Conservation (phyloP, 139 green algal species). For the Penium margaritaceum region DNA sequence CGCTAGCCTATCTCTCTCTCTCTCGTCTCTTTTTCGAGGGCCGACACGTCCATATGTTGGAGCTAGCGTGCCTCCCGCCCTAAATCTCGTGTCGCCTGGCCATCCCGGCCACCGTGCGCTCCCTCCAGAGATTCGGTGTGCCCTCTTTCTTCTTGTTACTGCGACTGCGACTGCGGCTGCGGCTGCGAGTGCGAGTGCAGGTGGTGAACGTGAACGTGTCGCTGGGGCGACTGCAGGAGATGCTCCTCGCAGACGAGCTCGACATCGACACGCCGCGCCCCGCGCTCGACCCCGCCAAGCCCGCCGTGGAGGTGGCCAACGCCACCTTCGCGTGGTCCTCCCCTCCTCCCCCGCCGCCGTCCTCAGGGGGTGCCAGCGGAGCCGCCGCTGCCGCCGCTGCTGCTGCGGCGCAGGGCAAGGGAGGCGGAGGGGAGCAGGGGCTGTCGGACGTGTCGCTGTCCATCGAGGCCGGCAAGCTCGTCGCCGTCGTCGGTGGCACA, state of each 20-base stretch:
- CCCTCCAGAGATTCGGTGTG: not conserved
- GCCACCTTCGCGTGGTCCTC: conserved; percentile 33
- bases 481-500: conserved; percentile 66
- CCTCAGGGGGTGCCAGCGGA: not conserved
- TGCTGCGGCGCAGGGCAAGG: not conserved
- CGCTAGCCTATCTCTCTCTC: not conserved
- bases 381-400: not conserved
- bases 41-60: not conserved
- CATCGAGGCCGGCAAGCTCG: conserved; percentile 57
- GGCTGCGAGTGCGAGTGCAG: conserved; percentile 9
- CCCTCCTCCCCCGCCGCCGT: no score
- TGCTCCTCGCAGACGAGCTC: conserved; percentile 38
- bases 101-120: not conserved
- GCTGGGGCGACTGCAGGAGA: conserved; percentile 34
- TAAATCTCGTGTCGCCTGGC: not conserved
- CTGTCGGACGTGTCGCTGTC: conserved; percentile 61
- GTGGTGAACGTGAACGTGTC: conserved; percentile 42
- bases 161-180: no score
- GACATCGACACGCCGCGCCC: not conserved
- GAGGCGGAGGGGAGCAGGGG: not conserved
- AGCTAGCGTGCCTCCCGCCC: not conserved
- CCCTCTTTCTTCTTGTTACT: not conserved
- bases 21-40: no score
- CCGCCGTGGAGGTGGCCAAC: conserved; percentile 26
- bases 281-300: conserved; percentile 15